Evolutionary conservation across 148 eudicot species (phyloP).

Genomic region (Diospyros lotus): DNA sequence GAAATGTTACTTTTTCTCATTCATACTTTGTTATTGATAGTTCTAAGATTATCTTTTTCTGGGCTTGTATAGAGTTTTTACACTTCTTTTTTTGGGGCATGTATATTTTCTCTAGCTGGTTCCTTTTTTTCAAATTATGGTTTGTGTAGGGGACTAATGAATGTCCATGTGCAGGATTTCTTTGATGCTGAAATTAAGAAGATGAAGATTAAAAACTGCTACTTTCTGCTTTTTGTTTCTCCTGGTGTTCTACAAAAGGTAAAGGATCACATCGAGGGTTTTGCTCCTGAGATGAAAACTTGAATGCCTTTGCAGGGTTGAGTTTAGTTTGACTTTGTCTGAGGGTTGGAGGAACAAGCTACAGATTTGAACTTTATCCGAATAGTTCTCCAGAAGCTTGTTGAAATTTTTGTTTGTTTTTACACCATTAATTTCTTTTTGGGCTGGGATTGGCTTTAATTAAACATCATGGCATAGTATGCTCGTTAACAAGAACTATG

Average conservation of each 20-base stretch:
- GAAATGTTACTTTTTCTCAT: conserved; percentile 2
- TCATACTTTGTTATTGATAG: neutral
- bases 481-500: too few relatives aligned
- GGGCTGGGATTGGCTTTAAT: too few relatives aligned
- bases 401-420: too few relatives aligned
- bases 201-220: conserved; percentile 79
- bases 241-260: conserved; percentile 70
- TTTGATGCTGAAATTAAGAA: conserved; percentile 86
- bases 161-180: conserved; percentile 39
- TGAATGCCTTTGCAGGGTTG: too few relatives aligned
- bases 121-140: neutral
- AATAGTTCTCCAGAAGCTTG: too few relatives aligned
- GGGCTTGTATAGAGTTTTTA: too few relatives aligned
- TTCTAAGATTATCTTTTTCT: too few relatives aligned
- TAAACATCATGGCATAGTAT: too few relatives aligned
- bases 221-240: conserved; percentile 88
- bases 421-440: too few relatives aligned
- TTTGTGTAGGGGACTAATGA: neutral
- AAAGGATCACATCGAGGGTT: conserved; percentile 93
- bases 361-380: too few relatives aligned
- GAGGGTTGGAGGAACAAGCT: neutral
- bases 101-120: neutral
- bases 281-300: conserved; percentile 83
- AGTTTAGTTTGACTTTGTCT: neutral
- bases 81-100: neutral